Base-by-base conservation (phyloP, 164 flowering plant species). In the Warburgia ugandensis region DNA sequence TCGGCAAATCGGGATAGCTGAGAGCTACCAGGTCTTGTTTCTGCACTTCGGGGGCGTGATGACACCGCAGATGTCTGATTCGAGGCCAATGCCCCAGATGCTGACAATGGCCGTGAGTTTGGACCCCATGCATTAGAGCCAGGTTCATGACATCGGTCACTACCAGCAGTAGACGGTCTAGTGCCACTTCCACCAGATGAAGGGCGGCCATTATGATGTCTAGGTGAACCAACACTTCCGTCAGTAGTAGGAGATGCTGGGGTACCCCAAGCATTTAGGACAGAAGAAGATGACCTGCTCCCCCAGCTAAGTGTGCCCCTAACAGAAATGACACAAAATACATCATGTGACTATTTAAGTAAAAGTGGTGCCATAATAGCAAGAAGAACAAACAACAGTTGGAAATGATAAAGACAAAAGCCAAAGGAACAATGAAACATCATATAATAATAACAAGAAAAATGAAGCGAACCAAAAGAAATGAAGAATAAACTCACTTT, bases 291-390 rank as follows among this genome's bases (percentile, higher is more conserved):
- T 52, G 87, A 50, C 32, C 72, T 75, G 53, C 69, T 81, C n/a
- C 97, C 97, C 97, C 99, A 89, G 67, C 90, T 72, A 59, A 77
- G 76, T 37, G 94, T 89, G 38, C 99, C 97, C 90, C 99, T 94
- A 55, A 20, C 8, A 32, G n/a, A n/a, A n/a, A n/a, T n/a, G n/a
- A n/a, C n/a, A n/a, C n/a, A n/a, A n/a, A n/a, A n/a, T n/a, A n/a
- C n/a, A n/a, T n/a, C n/a, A n/a, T n/a, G n/a, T n/a, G n/a, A n/a
- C n/a, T n/a, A n/a, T n/a, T n/a, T n/a, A n/a, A n/a, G n/a, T n/a
- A n/a, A n/a, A n/a, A n/a, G n/a, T n/a, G n/a, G n/a, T n/a, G n/a
- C n/a, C n/a, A n/a, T n/a, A n/a, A n/a, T n/a, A n/a, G n/a, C n/a
- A n/a, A n/a, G n/a, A n/a, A n/a, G n/a, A n/a, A n/a, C n/a, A n/a